Evolutionary conservation across 129 eudicot species (phyloP).

Genomic region (Helichrysum umbraculigerum): DNA sequence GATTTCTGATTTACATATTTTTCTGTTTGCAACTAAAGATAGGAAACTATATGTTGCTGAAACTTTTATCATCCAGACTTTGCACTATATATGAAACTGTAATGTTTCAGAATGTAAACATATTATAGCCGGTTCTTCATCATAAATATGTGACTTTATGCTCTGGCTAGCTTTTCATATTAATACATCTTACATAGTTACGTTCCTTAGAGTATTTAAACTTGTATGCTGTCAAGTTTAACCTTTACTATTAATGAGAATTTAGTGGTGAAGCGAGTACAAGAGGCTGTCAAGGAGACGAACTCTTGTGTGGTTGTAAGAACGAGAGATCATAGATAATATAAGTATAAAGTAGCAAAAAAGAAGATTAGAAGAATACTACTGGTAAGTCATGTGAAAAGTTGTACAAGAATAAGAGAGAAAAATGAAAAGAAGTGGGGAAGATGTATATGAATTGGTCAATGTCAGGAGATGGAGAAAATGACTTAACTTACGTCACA

Average conservation of each 20-base stretch:
- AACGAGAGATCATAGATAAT: constrained; percentile 18
- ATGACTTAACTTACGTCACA: not conserved
- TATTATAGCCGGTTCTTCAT: constrained; percentile 1
- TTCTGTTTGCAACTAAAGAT: not conserved
- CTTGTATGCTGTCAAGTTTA: not conserved
- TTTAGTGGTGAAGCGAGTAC: constrained; percentile 15
- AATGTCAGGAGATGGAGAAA: not conserved
- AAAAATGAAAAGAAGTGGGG: not conserved
- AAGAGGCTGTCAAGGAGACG: constrained; percentile 22
- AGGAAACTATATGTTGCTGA: not conserved
- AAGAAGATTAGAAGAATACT: constrained; percentile 17
- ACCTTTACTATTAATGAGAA: not conserved
- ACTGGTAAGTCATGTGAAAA: not conserved
- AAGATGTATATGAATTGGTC: constrained; percentile 8
- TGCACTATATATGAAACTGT: not conserved
- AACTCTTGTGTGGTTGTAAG: constrained; percentile 11
- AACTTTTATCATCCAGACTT: not conserved
- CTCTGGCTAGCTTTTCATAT: not conserved
- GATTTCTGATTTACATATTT: not conserved
- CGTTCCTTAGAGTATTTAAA: not conserved
- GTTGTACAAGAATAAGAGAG: not conserved
- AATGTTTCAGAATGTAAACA: constrained; percentile 11
- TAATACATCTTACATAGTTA: not conserved
- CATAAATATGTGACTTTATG: not conserved
- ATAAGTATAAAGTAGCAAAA: not conserved